Evolutionary conservation across 306 rosid species (phyloP), one percentile per base, ranked within the genome.

Genomic region (Gastrolobium villosum): DNA sequence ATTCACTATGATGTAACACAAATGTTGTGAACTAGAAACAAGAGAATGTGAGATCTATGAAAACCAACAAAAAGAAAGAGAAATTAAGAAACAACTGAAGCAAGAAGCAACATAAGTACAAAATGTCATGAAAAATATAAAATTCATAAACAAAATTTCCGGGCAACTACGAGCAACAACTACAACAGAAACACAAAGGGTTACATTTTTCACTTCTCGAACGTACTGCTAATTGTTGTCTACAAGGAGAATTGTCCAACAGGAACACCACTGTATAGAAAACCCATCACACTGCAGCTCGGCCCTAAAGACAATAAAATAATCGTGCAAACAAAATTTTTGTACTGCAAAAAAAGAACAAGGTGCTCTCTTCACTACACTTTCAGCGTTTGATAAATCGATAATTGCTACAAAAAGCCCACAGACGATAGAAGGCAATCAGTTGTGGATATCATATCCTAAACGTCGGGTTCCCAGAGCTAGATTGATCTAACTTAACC

Each of bases 381-480:
- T 75, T 77, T 79, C 73, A 48, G 71, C 80, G 13, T 70, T 68
- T 57, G 79, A 79, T 70, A 28, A 77, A 75, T 70, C 28, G 32
- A 48, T 65, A 39, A 37, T 62, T 78, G 82, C 69, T 64, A 73
- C 71, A 84, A 53, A 63, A 73, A 69, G 55, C 72, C 56, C 49
- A 36, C 64, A 40, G 7, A 57, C 11, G 26, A 20, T 20, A 20
- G 26, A 20, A 20, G 26, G 26, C 26, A 20, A 20, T 20, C 26
- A 20, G 26, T 20, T 20, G 26, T 20, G 26, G 26, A 20, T 20
- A 20, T 20, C 26, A 20, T 20, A 91, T 92, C 91, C 98, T 87
- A 71, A 91, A 81, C 31, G 99, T 98, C 41, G 66, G 84, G 66
- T 86, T 88, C 71, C 88, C 91, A n/a, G 97, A 84, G 65, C 77